Conservation (phyloP, 2,329 filamentous ascomycete genomes). For the Talaromyces albobiverticillius region DNA sequence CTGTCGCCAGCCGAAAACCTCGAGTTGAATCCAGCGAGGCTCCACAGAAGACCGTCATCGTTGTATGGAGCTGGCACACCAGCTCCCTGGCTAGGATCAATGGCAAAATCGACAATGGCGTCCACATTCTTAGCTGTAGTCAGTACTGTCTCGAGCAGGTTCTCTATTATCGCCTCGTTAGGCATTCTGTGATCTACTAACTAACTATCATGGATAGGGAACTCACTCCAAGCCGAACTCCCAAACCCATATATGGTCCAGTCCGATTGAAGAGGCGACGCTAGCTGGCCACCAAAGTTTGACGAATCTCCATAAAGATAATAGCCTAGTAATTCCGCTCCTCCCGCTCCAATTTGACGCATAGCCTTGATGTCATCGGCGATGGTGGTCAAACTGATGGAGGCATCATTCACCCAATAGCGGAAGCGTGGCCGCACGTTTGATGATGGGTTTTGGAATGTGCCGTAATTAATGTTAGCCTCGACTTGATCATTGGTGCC, state of each 20-base stretch:
- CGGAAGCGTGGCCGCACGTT: conserved; percentile 30
- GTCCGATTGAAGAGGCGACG: conserved; percentile 19
- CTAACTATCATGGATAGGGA: too few relatives aligned
- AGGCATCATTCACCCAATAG: conserved; percentile 42
- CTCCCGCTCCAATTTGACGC: conserved; percentile 34
- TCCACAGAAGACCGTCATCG: conserved; percentile 26
- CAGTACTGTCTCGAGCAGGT: conserved; percentile 21
- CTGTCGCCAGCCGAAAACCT: conserved; percentile 18
- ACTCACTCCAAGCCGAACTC: conserved; percentile 28
- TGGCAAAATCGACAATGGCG: conserved; percentile 44
- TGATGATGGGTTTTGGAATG: conserved; percentile 28
- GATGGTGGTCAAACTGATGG: conserved; percentile 26
- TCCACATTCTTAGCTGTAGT: conserved; percentile 30
- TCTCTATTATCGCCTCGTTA: neutral
- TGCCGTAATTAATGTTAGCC: neutral
- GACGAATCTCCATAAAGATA: conserved; percentile 35
- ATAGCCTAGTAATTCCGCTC: conserved; percentile 39
- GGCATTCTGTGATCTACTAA: too few relatives aligned
- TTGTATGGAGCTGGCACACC: conserved; percentile 41
- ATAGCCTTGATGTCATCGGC: conserved; percentile 31
- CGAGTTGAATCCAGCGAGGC: neutral
- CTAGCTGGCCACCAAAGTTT: neutral
- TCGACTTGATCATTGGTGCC: neutral
- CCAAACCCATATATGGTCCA: conserved; percentile 43
- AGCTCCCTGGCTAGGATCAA: conserved; percentile 49